These are phyloP conservation scores for Backusella tarrabulga DNA, from an alignment of 192 early-diverging fungal species.

Conservation along the genomic window DNA sequence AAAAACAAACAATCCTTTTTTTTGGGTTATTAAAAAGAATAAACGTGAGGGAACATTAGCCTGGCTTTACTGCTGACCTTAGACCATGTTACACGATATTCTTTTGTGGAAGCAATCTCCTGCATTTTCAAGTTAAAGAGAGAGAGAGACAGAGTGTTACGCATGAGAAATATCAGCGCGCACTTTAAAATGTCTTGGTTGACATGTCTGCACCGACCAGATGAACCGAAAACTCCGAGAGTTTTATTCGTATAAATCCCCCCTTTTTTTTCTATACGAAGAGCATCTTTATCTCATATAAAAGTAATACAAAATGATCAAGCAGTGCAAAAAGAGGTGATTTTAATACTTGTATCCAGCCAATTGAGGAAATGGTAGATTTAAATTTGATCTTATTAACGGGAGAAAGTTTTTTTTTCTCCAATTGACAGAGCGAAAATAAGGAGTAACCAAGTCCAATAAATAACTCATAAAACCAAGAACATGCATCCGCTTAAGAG, in stretches of 20 bases:
- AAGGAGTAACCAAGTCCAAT: too few relatives aligned
- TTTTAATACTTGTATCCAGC: too few relatives aligned
- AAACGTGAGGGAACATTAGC: neutral
- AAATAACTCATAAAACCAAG: too few relatives aligned
- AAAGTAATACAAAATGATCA: too few relatives aligned
- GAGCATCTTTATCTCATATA: too few relatives aligned
- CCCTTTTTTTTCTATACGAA: neutral
- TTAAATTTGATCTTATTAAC: too few relatives aligned
- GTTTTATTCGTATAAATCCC: neutral
- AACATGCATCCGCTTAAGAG: too few relatives aligned
- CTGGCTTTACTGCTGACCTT: neutral
- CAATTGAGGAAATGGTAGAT: too few relatives aligned
- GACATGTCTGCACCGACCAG: neutral
- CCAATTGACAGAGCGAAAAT: too few relatives aligned
- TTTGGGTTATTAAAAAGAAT: neutral
- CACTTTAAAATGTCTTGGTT: neutral
- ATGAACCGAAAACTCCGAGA: conserved; percentile 1
- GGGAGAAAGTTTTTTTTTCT: too few relatives aligned
- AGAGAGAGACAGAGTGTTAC: neutral
- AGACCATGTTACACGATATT: neutral
- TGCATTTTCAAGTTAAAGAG: neutral
- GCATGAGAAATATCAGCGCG: conserved; percentile 3
- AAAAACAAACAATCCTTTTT: conserved; percentile 4
- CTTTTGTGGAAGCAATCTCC: neutral
- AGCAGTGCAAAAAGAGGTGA: too few relatives aligned